Conservation (phyloP, 1,139 yeast genomes). For the Candida neerlandica region DNA sequence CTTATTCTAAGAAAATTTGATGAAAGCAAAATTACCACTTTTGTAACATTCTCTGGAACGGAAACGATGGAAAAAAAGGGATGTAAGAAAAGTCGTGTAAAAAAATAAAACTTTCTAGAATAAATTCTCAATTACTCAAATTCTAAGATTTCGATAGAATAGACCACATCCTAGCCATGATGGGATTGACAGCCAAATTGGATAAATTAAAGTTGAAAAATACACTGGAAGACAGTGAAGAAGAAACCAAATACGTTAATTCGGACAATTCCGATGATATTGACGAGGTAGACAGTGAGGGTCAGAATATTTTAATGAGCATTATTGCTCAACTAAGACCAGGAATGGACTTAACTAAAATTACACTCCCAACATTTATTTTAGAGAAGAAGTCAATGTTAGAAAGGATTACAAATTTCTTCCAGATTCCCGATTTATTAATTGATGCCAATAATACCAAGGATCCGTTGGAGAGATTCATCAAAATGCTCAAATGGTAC, state of each 20-base stretch:
- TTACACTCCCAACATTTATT: slow-evolving; percentile 92
- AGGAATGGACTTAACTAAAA: slow-evolving; percentile 86
- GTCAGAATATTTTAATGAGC: slow-evolving; percentile 81
- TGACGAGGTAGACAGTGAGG: slow-evolving; percentile 89
- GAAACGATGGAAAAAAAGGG: slow-evolving; percentile 4
- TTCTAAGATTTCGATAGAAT: not conserved
- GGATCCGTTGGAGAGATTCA: slow-evolving; percentile 69
- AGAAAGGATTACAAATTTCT: slow-evolving; percentile 88
- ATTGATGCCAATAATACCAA: slow-evolving; percentile 63
- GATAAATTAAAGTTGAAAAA: slow-evolving; percentile 30
- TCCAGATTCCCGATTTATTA: slow-evolving; percentile 78
- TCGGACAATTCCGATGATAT: slow-evolving; percentile 59
- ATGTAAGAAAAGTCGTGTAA: slow-evolving; percentile 1
- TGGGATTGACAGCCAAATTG: slow-evolving; percentile 42
- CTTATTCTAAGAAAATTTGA: not conserved
- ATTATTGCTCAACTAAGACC: slow-evolving; percentile 90
- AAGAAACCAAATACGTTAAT: not conserved
- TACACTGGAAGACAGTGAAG: slow-evolving; percentile 4
- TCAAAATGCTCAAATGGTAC: slow-evolving; percentile 82
- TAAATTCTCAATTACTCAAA: not conserved
- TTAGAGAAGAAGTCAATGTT: slow-evolving; percentile 94
- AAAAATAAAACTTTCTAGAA: not conserved
- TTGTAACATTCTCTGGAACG: not conserved
- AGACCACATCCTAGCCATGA: slow-evolving; percentile 12
- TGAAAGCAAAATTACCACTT: not conserved